Evolutionary conservation across 805 yeast species (phyloP).

Genomic region (Candida chauliodis): DNA sequence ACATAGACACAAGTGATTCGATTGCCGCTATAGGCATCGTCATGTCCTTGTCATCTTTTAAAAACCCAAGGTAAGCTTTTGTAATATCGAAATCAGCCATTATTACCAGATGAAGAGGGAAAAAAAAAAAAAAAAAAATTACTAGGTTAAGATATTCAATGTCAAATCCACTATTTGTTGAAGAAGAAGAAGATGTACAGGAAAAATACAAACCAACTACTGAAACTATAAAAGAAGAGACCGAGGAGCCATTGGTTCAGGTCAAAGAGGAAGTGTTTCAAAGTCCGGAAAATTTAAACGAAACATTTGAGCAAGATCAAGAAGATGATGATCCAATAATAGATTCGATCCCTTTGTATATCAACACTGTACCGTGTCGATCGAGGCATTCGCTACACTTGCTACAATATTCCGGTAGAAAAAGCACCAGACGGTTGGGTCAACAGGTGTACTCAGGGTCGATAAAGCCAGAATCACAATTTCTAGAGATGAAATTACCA

Average conservation of each 20-base stretch:
- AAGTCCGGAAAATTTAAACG: neutral
- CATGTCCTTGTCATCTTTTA: slow-evolving; percentile 90
- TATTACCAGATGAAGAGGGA: no score
- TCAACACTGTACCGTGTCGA: slow-evolving; percentile 22
- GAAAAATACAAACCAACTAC: slow-evolving; percentile 12
- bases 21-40: slow-evolving; percentile 99
- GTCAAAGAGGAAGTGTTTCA: neutral
- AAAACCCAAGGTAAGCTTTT: slow-evolving; percentile 70
- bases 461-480: slow-evolving; percentile 58
- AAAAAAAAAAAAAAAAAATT: slow-evolving; percentile 1
- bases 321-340: slow-evolving; percentile 36
- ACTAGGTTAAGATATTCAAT: neutral
- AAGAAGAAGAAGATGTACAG: slow-evolving; percentile 20
- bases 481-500: slow-evolving; percentile 75
- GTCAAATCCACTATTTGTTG: slow-evolving; percentile 17
- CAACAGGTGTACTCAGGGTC: slow-evolving; percentile 39
- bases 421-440: slow-evolving; percentile 38
- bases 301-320: neutral
- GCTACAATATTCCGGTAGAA: slow-evolving; percentile 53
- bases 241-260: slow-evolving; percentile 5
- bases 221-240: slow-evolving; percentile 10
- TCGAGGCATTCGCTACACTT: slow-evolving; percentile 30
- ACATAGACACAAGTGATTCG: slow-evolving; percentile 83
- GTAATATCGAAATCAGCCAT: slow-evolving; percentile 65
- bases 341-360: slow-evolving; percentile 34